Evolutionary conservation across 805 yeast species (phyloP).

Genomic region (Sugiyamaella chiloensis): DNA sequence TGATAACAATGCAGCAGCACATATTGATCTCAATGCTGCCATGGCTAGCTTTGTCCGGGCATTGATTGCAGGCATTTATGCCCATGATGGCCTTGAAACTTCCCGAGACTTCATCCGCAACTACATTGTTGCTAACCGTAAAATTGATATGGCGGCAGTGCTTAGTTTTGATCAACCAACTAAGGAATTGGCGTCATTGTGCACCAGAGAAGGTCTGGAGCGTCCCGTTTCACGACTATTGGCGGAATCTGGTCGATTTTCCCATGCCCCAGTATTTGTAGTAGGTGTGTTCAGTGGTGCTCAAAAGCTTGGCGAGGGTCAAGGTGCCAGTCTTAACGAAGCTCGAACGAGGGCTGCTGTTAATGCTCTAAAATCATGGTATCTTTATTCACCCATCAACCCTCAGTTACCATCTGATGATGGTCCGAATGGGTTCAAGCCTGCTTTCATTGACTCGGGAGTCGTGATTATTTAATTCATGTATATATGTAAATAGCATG

Average conservation of each 20-base stretch:
- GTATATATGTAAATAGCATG: conserved; percentile 6
- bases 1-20: conserved; percentile 41
- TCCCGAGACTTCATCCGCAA: conserved; percentile 67
- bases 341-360: conserved; percentile 92
- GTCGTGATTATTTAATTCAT: conserved; percentile 31
- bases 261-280: conserved; percentile 79
- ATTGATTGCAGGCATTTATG: conserved; percentile 76
- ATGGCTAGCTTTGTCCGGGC: conserved; percentile 75
- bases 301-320: conserved; percentile 87
- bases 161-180: conserved; percentile 84
- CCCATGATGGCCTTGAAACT: conserved; percentile 61
- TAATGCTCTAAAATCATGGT: conserved; percentile 86
- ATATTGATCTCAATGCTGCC: conserved; percentile 39
- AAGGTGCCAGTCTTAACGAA: conserved; percentile 84
- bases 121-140: conserved; percentile 72
- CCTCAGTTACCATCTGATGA: conserved; percentile 61
- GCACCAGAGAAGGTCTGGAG: conserved; percentile 69
- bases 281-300: conserved; percentile 89
- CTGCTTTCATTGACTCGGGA: conserved; percentile 31
- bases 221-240: conserved; percentile 77
- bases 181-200: conserved; percentile 71
- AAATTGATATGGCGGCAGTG: conserved; percentile 68
- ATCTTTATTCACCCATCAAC: conserved; percentile 78
- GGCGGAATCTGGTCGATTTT: conserved; percentile 89
- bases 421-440: conserved; percentile 19